Evolutionary conservation across 371 early-diverging fungal genomes (phyloP).

Genomic region (Syncephalastrum sp.): DNA sequence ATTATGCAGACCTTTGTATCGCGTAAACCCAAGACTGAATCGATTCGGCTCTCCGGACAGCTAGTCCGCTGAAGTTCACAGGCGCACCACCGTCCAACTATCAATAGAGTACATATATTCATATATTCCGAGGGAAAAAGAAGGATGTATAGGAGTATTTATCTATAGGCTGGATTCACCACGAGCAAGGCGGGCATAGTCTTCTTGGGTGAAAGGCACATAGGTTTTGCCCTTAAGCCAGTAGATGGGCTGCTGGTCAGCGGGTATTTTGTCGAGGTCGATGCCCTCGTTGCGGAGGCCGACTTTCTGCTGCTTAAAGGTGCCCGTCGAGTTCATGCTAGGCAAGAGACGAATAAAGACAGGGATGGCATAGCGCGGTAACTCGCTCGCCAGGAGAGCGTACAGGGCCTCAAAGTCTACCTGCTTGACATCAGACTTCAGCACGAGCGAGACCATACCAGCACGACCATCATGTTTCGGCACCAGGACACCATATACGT

Average conservation of each 20-base stretch:
- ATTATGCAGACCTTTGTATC: conserved; percentile 31
- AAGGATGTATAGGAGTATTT: no score
- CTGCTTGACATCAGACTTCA: no score
- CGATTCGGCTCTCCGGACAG: no score
- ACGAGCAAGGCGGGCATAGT: conserved; percentile 8
- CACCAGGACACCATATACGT: conserved; percentile 55
- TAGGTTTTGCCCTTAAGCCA: conserved; percentile 49
- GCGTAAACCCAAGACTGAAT: conserved; percentile 19
- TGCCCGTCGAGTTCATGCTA: conserved; percentile 48
- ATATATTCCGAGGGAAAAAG: no score
- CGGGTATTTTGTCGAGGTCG: conserved; percentile 25
- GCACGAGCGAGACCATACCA: no score
- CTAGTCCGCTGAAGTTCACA: no score
- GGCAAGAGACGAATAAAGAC: conserved; percentile 54
- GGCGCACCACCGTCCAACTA: no score
- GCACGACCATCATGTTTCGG: conserved; percentile 62
- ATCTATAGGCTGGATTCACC: no score
- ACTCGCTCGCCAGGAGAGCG: conserved; percentile 25
- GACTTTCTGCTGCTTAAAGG: conserved; percentile 56
- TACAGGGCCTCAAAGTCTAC: conserved; percentile 39
- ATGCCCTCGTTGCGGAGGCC: conserved; percentile 47
- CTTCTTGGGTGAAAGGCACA: conserved; percentile 42
- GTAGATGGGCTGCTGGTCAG: conserved; percentile 37
- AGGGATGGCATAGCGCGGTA: conserved; percentile 65
- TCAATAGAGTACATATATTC: no score